Evolutionary conservation across 352 stramenopile genomes (phyloP).

Genomic region (Pythium coloratum): DNA sequence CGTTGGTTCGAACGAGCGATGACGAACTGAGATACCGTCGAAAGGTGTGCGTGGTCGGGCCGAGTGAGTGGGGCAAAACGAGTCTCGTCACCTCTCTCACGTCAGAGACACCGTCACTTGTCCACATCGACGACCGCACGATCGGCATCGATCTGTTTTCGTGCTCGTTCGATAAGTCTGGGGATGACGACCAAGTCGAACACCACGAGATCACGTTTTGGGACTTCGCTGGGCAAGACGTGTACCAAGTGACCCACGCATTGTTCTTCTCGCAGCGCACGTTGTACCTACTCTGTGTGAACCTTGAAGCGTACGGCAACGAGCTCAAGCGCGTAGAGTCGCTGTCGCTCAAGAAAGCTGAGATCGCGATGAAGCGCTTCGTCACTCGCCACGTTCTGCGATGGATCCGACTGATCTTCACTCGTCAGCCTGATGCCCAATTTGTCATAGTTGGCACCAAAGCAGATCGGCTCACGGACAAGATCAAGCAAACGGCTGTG

Average conservation of each 20-base stretch:
- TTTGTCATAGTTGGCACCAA: slow-evolving; percentile 1
- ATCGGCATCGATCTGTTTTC: slow-evolving; percentile 37
- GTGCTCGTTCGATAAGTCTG: slow-evolving; percentile 18
- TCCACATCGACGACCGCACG: slow-evolving; percentile 28
- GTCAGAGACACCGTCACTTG: slow-evolving; percentile 12
- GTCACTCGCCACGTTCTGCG: background rate
- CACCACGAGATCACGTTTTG: slow-evolving; percentile 23
- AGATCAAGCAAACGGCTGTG: background rate
- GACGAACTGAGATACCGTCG: slow-evolving; percentile 21
- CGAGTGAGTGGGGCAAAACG: slow-evolving; percentile 36
- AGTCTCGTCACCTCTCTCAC: slow-evolving; percentile 37
- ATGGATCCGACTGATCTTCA: background rate
- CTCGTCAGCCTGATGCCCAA: background rate
- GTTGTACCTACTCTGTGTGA: slow-evolving; percentile 11
- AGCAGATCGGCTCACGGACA: background rate
- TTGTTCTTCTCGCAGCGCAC: slow-evolving; percentile 12
- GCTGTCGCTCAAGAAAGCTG: background rate
- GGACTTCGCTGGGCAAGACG: slow-evolving; percentile 24
- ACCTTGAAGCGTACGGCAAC: background rate
- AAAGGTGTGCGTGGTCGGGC: slow-evolving; percentile 34
- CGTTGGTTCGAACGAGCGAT: background rate
- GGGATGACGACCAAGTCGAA: background rate
- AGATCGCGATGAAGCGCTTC: background rate
- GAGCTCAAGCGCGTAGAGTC: background rate
- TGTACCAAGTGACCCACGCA: background rate